Base-by-base conservation (phyloP, 345 rosid species). In the Brassica juncea region DNA sequence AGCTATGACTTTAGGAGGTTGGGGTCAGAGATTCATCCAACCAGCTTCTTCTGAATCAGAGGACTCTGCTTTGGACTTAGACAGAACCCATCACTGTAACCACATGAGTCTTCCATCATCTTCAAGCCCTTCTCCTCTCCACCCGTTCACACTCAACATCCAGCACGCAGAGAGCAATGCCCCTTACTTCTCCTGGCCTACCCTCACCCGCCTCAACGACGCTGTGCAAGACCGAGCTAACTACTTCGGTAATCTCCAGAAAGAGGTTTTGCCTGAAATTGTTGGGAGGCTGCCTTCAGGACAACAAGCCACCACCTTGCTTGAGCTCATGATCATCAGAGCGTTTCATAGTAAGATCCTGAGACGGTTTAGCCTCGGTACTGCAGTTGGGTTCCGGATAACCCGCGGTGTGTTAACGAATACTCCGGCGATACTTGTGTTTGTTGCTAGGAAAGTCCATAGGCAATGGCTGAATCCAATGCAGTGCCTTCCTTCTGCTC, bases 131-230 rank as follows among this genome's bases (percentile, higher is more conserved):
- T 86, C 92, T 55, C 77, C 86, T 4, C 82, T 85, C 76, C 94
- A 91, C 28, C 89, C 94, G 32, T 86, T 88, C 70, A 73, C 94
- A 35, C 86, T 92, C 14, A 84, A 77, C 65, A 88, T 82, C 67
- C 94, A 87, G 71, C 94, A 91, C 80, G 84, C 88, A 27, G 97
- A 91, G 82, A 87, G 89, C 86, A 89, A 78, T 77, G 92, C 97
- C 21, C 57, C 97, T 19, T 91, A 88, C 85, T 91, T 91, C 85
- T 89, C 91, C 0, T 91, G 94, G 97, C 97, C 97, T 60, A 85
- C 88, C 63, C 88, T 2, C 88, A 79, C 91, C 73, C 82, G 90
- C 9, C 76, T 90, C 21, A 87, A 72, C 68, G 90, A 89, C 49
- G 80, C 91, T 1, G 90, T 88, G 1, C 91, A 88, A 80, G 90